Percentiles rank a stretch among this genome's conserved stretches.
Evolutionary conservation across 2,329 filamentous ascomycete genomes (phyloP).

Genomic region (Elsinoe necatrix): DNA sequence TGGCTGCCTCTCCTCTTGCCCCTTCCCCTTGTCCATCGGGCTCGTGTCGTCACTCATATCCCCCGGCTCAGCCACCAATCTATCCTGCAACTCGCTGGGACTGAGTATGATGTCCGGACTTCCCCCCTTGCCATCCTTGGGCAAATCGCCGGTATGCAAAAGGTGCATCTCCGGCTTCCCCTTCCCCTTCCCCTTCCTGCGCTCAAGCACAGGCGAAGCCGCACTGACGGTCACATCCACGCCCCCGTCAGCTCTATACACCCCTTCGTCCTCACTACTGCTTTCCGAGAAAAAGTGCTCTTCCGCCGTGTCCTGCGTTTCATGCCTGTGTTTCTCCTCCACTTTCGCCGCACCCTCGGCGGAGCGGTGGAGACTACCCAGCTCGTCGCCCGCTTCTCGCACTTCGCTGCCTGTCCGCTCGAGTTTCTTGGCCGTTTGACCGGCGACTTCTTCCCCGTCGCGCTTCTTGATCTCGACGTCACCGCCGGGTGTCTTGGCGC

Average conservation of each 20-base stretch:
- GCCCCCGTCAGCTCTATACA: background rate
- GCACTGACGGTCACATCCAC: conserved; percentile 27
- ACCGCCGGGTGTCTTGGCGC: conserved; percentile 20
- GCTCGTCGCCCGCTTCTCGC: conserved; percentile 37
- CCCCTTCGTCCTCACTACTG: conserved; percentile 38
- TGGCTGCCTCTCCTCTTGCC: conserved; percentile 19
- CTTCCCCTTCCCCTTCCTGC: background rate
- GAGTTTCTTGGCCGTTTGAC: conserved; percentile 33
- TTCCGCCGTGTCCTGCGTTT: conserved; percentile 37
- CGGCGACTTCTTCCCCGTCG: conserved; percentile 58
- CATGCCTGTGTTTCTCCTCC: conserved; percentile 27
- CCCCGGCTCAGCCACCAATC: conserved; percentile 14
- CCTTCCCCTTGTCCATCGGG: conserved; percentile 23
- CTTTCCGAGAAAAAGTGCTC: conserved; percentile 35
- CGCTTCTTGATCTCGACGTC: background rate
- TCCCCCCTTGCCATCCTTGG: background rate
- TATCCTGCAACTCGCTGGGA: conserved; percentile 20
- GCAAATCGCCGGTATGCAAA: conserved; percentile 8
- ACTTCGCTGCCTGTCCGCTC: conserved; percentile 41
- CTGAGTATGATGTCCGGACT: conserved; percentile 20
- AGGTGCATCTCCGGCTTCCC: conserved; percentile 17
- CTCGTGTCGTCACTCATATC: conserved; percentile 6
- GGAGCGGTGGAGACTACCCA: conserved; percentile 29
- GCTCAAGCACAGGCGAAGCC: background rate
- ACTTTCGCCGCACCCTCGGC: conserved; percentile 22